A percentile compares a stretch with the other conserved stretches of the same genome.
Evolutionary conservation across 140 eudicot genomes (phyloP).

Genomic region (Anethum foeniculum): DNA sequence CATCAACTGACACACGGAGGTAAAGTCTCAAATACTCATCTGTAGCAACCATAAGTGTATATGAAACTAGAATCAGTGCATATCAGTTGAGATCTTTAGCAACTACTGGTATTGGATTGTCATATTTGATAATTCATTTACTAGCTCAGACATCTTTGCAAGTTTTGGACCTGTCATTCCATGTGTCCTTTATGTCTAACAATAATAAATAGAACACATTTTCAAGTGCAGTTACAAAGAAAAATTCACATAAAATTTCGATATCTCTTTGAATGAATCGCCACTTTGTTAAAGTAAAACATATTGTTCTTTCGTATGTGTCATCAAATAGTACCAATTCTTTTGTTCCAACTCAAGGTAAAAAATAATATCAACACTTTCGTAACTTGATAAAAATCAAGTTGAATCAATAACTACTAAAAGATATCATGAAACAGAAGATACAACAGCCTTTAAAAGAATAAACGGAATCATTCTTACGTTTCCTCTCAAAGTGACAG

Average conservation of each 20-base stretch:
- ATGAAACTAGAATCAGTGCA: not conserved
- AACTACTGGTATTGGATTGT: too few species aligned
- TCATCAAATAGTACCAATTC: not conserved
- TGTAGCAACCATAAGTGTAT: not conserved
- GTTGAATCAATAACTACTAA: not conserved
- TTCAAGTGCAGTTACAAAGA: not conserved
- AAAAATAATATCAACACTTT: not conserved
- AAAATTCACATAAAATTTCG: not conserved
- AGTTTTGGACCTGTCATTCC: not conserved
- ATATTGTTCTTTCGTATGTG: not conserved
- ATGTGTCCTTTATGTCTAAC: not conserved
- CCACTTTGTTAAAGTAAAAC: not conserved
- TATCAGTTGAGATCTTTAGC: not conserved
- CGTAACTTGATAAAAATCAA: not conserved
- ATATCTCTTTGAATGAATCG: not conserved
- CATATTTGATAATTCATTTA: not conserved
- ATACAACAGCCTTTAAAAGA: not conserved
- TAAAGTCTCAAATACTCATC: not conserved
- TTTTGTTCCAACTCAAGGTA: not conserved
- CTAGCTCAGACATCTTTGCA: not conserved
- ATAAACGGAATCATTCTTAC: conserved; percentile 30
- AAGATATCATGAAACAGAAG: not conserved
- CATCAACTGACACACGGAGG: not conserved
- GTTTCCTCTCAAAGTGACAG: conserved; percentile 81
- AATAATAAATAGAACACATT: not conserved